Base-by-base conservation (phyloP, 768 basidiomycete genomes). In the Cystobasidiopsis lactophilus region DNA sequence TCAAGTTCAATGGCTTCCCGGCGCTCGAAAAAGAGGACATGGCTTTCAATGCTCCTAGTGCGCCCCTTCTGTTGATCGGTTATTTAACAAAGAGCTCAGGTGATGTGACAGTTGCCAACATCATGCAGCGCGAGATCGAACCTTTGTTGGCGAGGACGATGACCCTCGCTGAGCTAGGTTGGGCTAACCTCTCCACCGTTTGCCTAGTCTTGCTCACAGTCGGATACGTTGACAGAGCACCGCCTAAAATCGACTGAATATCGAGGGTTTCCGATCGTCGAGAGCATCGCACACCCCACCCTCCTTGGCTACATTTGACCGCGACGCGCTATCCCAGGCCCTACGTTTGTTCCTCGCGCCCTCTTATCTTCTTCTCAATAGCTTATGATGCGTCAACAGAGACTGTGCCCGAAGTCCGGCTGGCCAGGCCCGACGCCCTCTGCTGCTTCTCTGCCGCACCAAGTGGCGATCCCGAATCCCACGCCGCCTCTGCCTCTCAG, bases 1-100 rank as follows among this genome's bases (percentile, higher is more conserved):
- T 98, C 61, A 75, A 78, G 18, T 91, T 98, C 69, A 96, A 93
- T 64, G 91, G 89, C 9, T 96, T 81, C 69, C 93, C 93, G 0
- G 88, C 89, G 72, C 70, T 98, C 54, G 91, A 95, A 68, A 89
- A 89, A 63, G 85, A 93, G 55, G 86, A 93, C 64, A 80, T 85
- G 61, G 79, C 83, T 0, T 89, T 83, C 62, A 79, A 91, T 63
- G 82, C 86, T 41, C 76, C 85, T 47, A 85, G 91, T 93, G 60
- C 51, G 77, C 66, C 30, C 16, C 43, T 48, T 40, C 27, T 3
- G 4, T 2, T 21, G 9, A 2, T 54, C 57, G 57, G 3, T 18
- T 9, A n/a, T 27, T 26, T 33, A 24, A 13, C n/a, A 1, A 51
- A 31, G 52, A 52, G 31, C 59, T n/a, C n/a, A n/a, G n/a, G n/a